Evolutionary conservation across 2,329 filamentous ascomycete genomes (phyloP), one percentile per base, ranked within the genome.

Genomic region (Calonectria fujianensis): DNA sequence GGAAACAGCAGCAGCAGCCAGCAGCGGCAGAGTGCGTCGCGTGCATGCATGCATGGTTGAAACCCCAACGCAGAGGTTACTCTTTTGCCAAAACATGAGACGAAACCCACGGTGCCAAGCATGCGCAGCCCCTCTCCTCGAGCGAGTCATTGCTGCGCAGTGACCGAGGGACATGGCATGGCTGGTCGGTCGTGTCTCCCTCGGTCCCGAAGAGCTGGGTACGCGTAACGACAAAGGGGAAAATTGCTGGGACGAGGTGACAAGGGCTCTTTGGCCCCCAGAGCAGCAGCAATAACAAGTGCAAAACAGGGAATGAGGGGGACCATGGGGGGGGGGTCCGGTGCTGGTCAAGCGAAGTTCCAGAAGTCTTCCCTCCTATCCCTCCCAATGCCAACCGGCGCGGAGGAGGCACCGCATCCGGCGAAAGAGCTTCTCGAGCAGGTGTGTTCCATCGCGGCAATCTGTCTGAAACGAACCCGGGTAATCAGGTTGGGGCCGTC

Each of bases 301-400:
- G 39, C 39, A 41, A 52, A 52, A 52, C 29, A 54, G 8, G 29
- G 16, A 31, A 5, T 11, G 31, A 61, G 16, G 14, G 57, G 20
- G 35, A 61, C 4, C 4, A 39, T 24, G 20, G 35, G 57, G 14
- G 10, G 7, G 35, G 35, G 35, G 35, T 11, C 3, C 11, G 35
- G 14, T 35, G 32, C 11, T 41, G 63, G 27, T 39, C 39, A 65
- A 45, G 48, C 63, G n/a, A 41, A 48, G 69, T 65, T 72, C 69
- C 67, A 74, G 73, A 74, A 72, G 54, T 72, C 69, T 74, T 74
- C 69, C 69, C 72, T 74, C 69, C 73, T 72, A 69, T 64, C 69
- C 69, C 72, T 54, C 64, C 50, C 48, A 72, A 39, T 39, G 35
- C 37, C 35, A 61, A 29, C 41, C 35, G 18, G 31, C 54, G 35